A percentile compares a stretch with the other conserved stretches of the same genome.
These are phyloP conservation scores for Barnettozyma salicaria DNA, from an alignment of 805 yeast species.

Conservation along the genomic window DNA sequence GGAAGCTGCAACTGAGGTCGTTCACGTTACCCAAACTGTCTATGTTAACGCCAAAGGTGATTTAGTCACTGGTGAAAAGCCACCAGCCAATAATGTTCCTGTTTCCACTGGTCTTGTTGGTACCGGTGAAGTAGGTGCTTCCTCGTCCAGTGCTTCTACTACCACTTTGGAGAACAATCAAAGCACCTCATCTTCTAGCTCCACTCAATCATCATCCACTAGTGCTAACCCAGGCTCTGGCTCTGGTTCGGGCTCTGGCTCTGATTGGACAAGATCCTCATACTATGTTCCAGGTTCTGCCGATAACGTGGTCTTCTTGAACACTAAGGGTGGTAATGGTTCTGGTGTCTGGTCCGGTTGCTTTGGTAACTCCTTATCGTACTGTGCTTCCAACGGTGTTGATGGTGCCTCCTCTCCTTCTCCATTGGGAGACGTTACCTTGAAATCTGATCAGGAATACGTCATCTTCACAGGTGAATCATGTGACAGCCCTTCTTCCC, in stretches of 20 bases:
- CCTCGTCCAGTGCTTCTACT: constrained; percentile 16
- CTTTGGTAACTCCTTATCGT: constrained; percentile 92
- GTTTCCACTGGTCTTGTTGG: neutral
- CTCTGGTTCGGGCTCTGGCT: constrained; percentile 33
- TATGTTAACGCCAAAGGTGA: constrained; percentile 55
- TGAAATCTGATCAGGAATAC: constrained; percentile 72
- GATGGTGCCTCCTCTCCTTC: constrained; percentile 65
- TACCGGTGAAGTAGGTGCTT: constrained; percentile 11
- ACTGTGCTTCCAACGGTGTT: constrained; percentile 70
- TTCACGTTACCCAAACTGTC: constrained; percentile 75
- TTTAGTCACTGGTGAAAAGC: constrained; percentile 18
- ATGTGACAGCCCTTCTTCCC: constrained; percentile 39
- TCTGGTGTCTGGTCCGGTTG: constrained; percentile 84
- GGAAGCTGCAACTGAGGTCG: constrained; percentile 54
- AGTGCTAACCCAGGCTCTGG: constrained; percentile 29
- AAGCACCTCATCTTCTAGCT: constrained; percentile 28
- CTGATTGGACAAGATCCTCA: constrained; percentile 69
- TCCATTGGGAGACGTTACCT: constrained; percentile 60
- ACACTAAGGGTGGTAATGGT: constrained; percentile 78
- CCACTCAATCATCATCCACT: constrained; percentile 27
- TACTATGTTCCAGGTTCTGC: constrained; percentile 72
- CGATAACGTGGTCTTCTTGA: constrained; percentile 72
- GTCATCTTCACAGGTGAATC: constrained; percentile 70
- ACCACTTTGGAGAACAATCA: constrained; percentile 19
- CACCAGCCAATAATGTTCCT: neutral